Percentiles rank a stretch among this genome's conserved stretches.
These are phyloP conservation scores for Paracamarosporium sp. DNA, from an alignment of 2,329 filamentous ascomycete species.

Conservation along the genomic window DNA sequence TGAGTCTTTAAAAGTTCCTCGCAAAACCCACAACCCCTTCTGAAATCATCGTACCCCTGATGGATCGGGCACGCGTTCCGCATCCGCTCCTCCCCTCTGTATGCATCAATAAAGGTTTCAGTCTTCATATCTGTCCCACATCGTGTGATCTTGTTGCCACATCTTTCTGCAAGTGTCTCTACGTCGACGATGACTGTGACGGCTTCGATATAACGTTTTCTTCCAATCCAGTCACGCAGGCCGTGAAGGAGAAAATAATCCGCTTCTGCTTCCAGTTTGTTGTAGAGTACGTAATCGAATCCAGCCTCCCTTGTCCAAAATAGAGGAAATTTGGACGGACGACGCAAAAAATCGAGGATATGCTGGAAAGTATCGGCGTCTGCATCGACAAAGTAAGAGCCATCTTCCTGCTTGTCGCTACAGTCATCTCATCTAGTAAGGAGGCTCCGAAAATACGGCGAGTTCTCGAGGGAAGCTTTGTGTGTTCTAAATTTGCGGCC, in stretches of 20 bases:
- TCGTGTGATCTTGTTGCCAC: not conserved
- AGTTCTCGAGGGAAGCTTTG: constrained; percentile 3
- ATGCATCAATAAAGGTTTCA: constrained; percentile 9
- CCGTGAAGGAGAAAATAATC: constrained; percentile 40
- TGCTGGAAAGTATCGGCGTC: constrained; percentile 44
- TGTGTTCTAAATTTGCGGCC: constrained; percentile 9
- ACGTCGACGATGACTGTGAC: constrained; percentile 16
- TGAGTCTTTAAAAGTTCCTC: not conserved
- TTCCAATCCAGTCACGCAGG: constrained; percentile 40
- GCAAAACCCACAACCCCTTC: not conserved
- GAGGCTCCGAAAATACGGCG: not conserved
- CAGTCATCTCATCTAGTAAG: constrained; percentile 1
- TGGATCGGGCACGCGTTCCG: constrained; percentile 1
- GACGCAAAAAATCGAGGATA: constrained; percentile 27
- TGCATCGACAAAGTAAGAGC: constrained; percentile 49
- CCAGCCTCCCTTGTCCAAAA: constrained; percentile 40
- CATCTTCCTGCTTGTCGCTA: constrained; percentile 24
- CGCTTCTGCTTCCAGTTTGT: constrained; percentile 39
- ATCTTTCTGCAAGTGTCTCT: not conserved
- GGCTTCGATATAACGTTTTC: constrained; percentile 26
- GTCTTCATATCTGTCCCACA: constrained; percentile 7
- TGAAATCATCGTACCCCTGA: constrained; percentile 1
- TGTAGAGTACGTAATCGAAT: constrained; percentile 46
- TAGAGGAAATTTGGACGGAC: constrained; percentile 29
- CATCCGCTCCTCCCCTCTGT: constrained; percentile 5